Percentiles rank a stretch among this genome's conserved stretches.
phyloP scores from a whole-genome alignment of 169 alveolate species.

The Cryptosporidium xiaoi region DNA sequence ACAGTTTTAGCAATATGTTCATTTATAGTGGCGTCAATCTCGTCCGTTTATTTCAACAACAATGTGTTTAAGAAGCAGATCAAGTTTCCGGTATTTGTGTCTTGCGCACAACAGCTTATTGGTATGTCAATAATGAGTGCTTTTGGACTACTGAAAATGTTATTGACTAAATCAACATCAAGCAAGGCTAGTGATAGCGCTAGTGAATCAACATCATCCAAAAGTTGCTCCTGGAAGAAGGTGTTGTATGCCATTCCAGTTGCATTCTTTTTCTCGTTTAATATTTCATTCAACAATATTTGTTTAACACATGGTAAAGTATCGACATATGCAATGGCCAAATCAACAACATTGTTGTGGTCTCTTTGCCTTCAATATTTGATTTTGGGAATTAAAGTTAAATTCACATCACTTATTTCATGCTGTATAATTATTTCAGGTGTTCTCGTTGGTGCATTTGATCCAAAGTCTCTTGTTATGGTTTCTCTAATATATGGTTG shows the following conservation, averaged over 20 bases:
- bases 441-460: constrained; percentile 70
- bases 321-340: constrained; percentile 73
- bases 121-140: constrained; percentile 65
- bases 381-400: constrained; percentile 51
- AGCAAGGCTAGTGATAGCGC: neutral
- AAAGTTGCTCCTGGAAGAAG: constrained; percentile 41
- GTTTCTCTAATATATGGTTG: constrained; percentile 62
- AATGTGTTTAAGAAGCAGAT: constrained; percentile 43
- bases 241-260: constrained; percentile 72
- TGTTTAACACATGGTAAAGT: constrained; percentile 71
- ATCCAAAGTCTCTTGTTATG: constrained; percentile 65
- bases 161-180: constrained; percentile 6
- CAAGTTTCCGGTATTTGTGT: constrained; percentile 65
- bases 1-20: constrained; percentile 70
- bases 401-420: constrained; percentile 60
- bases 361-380: constrained; percentile 48
- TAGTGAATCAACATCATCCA: neutral
- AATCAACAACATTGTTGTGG: constrained; percentile 65
- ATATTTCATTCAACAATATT: constrained; percentile 65
- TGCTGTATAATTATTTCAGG: constrained; percentile 63
- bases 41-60: constrained; percentile 63
- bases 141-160: constrained; percentile 34
- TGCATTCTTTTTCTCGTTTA: constrained; percentile 71
- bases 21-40: constrained; percentile 60
- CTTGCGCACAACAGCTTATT: constrained; percentile 60